Base-by-base conservation (phyloP, 1,284 basidiomycete species). In the Papiliotrema nemorosa region DNA sequence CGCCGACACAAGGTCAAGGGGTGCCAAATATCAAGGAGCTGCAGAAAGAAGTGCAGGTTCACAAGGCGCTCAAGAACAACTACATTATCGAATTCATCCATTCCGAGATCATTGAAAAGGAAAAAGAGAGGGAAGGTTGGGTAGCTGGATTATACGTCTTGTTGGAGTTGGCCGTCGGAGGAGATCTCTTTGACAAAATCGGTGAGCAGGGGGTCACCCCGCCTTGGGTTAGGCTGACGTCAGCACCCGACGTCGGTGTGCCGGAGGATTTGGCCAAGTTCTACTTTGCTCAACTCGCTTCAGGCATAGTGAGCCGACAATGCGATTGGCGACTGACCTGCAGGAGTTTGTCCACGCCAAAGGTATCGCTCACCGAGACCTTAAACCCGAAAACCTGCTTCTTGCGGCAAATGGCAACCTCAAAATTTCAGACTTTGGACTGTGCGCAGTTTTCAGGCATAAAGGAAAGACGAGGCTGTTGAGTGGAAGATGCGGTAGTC, bases 181-280 rank as follows among this genome's bases (percentile, higher is more conserved):
- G 96, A 0, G 94, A 98, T 72, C 75, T 98, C 36, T 98, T 98
- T 70, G 96, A 98, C 76, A 97, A 97, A 78, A 97, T 98, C 54
- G 88, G 92, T 92, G 64, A 55, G 77, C 60, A 12, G 20, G 10
- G n/a, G 26, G 10, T 27, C 24, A 39, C 33, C 24, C 18, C 10
- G 20, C 21, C 12, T 16, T 22, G 4, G 16, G 9, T 3, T 21
- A 21, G 18, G 38, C 48, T 49, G 34, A 52, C 40, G 13, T 5
- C 26, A 89, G 87, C 82, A 2, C 91, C 91, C 3, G 90, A 97
- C 63, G 80, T 90, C 7, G 94, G 94, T 4, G 80, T 96, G 0
- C 82, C 84, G 27, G 87, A 92, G 54, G 88, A 96, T 36, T 78
- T 94, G 1, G 89, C 93, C 0, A 92, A 97, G 62, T 81, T 86